Evolutionary conservation across 164 flowering plant species (phyloP).

Genomic region (Stephania yunnanensis): DNA sequence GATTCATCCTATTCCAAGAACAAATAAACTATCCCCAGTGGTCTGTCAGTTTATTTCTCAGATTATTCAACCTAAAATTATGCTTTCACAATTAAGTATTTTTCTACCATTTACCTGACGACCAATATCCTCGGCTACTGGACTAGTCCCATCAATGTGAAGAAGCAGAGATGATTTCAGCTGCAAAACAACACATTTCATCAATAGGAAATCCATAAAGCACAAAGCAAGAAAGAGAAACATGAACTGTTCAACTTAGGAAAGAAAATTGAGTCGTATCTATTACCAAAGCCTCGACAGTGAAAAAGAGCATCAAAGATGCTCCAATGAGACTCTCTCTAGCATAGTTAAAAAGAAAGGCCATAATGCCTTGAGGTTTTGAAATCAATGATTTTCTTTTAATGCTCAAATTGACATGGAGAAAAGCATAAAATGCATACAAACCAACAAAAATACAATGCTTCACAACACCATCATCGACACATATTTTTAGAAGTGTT

Average conservation of each 20-base stretch:
- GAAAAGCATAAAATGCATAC: too few relatives aligned
- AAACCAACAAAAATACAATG: too few relatives aligned
- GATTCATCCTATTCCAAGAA: too few relatives aligned
- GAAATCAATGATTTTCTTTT: neutral
- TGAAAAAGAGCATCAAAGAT: neutral
- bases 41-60: neutral
- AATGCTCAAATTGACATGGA: too few relatives aligned
- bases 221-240: neutral
- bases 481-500: too few relatives aligned
- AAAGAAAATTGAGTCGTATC: neutral
- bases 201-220: neutral
- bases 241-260: neutral
- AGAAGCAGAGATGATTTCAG: conserved; percentile 84
- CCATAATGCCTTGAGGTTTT: neutral
- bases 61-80: neutral
- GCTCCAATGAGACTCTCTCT: neutral
- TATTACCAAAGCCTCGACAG: neutral
- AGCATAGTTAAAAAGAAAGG: neutral
- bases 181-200: conserved; percentile 34
- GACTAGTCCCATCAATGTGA: conserved; percentile 91
- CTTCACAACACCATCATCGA: too few relatives aligned
- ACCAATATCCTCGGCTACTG: conserved; percentile 95
- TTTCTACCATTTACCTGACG: conserved; percentile 59
- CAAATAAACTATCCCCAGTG: too few relatives aligned
- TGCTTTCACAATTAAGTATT: neutral